Base-by-base conservation (phyloP, 2,329 filamentous ascomycete genomes). In the Botrytis medusae region DNA sequence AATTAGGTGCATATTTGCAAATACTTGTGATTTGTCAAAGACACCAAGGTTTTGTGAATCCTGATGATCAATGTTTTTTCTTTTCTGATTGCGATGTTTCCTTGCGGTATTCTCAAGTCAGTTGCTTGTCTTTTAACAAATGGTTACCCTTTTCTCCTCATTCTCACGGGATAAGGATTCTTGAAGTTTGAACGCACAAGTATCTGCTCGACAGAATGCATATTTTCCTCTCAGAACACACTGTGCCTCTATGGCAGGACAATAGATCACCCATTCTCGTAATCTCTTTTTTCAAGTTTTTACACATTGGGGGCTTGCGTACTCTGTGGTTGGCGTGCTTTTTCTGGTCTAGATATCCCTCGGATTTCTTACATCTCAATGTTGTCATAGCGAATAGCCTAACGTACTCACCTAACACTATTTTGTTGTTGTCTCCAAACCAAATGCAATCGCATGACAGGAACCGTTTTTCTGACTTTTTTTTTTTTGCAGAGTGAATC, bases 31-130 rank as follows among this genome's bases (percentile, higher is more conserved):
- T 79, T 80, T 81, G 80, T 78, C 79, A 79, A 81, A 80, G 80
- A 63, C 71, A 69, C 71, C 42, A 72, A 81, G 79, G 81, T 81
- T 76, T 79, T 81, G 80, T 80, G 79, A 77, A 75, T 76, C 76
- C 77, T 80, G 77, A 81, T 77, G 79, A 81, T 79, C 78, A 80
- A 68, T 80, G 79, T 80, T 81, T 81, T 80, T 80, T 76, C 76
- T 78, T 81, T 81, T 72, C 76, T 79, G 78, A 75, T 80, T 79
- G 76, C 77, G 76, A 79, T 78, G 74, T 75, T 76, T 77, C 68
- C 59, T 71, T 73, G 71, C 64, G 25, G 71, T 72, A 46, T 68
- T 72, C 61, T 60, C 62, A 60, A 32, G 63, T 69, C 71, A 72
- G 71, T 68, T 54, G 29, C 51, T 69, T 69, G 67, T 69, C 72